Base-by-base conservation (phyloP, 78 protist genomes). In the Dictyostelium citrinum region DNA sequence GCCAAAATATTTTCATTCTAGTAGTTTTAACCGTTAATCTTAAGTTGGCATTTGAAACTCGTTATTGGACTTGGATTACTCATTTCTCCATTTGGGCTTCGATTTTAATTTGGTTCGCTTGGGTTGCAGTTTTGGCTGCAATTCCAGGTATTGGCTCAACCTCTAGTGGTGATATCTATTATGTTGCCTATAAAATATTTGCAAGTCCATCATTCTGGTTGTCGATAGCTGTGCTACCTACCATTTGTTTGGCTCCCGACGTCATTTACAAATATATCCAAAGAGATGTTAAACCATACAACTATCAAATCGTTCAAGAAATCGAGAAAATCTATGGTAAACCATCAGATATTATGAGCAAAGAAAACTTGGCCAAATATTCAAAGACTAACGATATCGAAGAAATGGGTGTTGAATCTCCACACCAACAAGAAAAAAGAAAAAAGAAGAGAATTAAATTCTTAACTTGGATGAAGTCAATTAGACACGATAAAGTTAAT, bases 21-120 rank as follows among this genome's bases (percentile, higher is more conserved):
- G 93, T 84, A 22, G 95, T 93, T 11, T 1, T 84, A 49, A 93
- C 84, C 9, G 96, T 93, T 2, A 75, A 79, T n/a, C 20, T 93
- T 27, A 93, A 93, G 55, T 41, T 93, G 43, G 91, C 90, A 17
- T 60, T 93, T n/a, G 96, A 93, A 60, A 88, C 96, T 12, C 93
- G 93, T 67, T 88, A 88, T 14, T 88, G 93, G 93, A 88, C 93
- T 12, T 76, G 93, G 84, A 35, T 88, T 16, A 88, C 93, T 39
- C 93, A 88, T 41, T 88, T 88, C 70, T 88, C 93, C 20, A 88
- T 88, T 33, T 88, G 93, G 93, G 93, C 85, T 22, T 67, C 81
- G 35, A 88, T 88, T 61, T 72, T 88, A 29, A 88, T 88, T 35
- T 88, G 93, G 93, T 88, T 88, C 71, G 46, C 71, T 27, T 88